Evolutionary conservation across 2,329 filamentous ascomycete species (phyloP).

Genomic region (Aspergillus brunneoviolaceus): DNA sequence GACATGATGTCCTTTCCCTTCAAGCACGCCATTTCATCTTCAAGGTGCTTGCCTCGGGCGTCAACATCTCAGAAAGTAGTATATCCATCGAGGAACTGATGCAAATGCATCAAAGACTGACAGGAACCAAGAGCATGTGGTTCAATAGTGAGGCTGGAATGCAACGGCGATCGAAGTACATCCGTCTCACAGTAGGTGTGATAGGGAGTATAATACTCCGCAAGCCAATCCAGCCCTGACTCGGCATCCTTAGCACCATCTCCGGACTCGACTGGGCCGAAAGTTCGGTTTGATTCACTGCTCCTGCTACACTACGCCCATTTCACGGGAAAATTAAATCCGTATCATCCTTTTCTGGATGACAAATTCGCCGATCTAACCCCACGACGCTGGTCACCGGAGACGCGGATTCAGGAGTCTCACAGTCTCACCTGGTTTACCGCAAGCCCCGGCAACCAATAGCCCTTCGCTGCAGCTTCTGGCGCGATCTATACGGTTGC

Average conservation of each 20-base stretch:
- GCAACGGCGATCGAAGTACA: neutral
- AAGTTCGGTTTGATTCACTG: conserved; percentile 17
- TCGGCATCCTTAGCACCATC: conserved; percentile 10
- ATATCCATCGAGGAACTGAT: neutral
- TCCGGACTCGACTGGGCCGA: conserved; percentile 26
- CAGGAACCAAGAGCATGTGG: neutral
- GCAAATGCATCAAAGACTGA: neutral
- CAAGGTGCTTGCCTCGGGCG: neutral
- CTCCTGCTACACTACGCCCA: conserved; percentile 8
- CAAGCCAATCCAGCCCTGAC: conserved; percentile 6
- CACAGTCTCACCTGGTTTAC: neutral
- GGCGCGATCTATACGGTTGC: conserved; percentile 14
- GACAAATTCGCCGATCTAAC: conserved; percentile 39
- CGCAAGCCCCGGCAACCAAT: neutral
- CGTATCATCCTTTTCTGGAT: conserved; percentile 28
- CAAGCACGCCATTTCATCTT: neutral
- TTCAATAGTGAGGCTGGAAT: neutral
- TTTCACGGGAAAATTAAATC: conserved; percentile 38
- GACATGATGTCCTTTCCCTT: conserved; percentile 15
- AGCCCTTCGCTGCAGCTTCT: conserved; percentile 14
- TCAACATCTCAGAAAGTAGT: neutral
- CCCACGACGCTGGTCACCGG: conserved; percentile 35
- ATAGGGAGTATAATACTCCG: conserved; percentile 3
- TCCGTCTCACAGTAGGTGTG: neutral
- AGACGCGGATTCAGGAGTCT: conserved; percentile 14